Conservation (phyloP, 805 yeast species). For the Metschnikowia hibisci region DNA sequence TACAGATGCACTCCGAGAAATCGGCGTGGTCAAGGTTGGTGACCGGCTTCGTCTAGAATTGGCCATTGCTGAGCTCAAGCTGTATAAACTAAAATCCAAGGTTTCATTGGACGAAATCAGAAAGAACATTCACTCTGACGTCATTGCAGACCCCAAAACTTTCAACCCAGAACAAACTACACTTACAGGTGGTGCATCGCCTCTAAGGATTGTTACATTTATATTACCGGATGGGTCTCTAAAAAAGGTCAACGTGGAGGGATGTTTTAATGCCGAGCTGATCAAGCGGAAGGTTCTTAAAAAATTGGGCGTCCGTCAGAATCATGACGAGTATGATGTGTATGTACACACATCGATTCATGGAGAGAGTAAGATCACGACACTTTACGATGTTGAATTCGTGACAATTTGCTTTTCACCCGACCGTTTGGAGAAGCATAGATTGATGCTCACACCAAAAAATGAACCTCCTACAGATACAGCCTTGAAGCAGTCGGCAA, state of each 20-base stretch:
- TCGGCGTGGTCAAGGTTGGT: slow-evolving; percentile 77
- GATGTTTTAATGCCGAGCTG: slow-evolving; percentile 76
- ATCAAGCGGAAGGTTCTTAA: slow-evolving; percentile 68
- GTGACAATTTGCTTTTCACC: slow-evolving; percentile 78
- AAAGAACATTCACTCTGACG: not conserved
- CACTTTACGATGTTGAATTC: slow-evolving; percentile 72
- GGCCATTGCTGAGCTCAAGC: slow-evolving; percentile 47
- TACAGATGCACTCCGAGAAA: slow-evolving; percentile 56
- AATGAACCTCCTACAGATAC: slow-evolving; percentile 59
- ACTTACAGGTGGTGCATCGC: slow-evolving; percentile 1
- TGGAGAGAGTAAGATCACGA: slow-evolving; percentile 24
- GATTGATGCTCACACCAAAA: slow-evolving; percentile 64
- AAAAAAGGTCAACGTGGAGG: slow-evolving; percentile 64
- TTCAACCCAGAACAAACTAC: not conserved
- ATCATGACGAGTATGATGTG: slow-evolving; percentile 53
- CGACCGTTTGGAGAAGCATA: slow-evolving; percentile 63
- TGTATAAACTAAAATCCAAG: slow-evolving; percentile 6
- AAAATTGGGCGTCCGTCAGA: slow-evolving; percentile 46
- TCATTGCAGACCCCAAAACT: not conserved
- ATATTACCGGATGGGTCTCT: slow-evolving; percentile 72
- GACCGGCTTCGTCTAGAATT: slow-evolving; percentile 71
- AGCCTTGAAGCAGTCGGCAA: slow-evolving; percentile 55
- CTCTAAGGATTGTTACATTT: slow-evolving; percentile 48
- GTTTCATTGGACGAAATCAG: slow-evolving; percentile 13
- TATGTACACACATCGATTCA: slow-evolving; percentile 45